phyloP scores from a whole-genome alignment of 352 stramenopile genomes.

The Phytophthora pseudosyringae region DNA sequence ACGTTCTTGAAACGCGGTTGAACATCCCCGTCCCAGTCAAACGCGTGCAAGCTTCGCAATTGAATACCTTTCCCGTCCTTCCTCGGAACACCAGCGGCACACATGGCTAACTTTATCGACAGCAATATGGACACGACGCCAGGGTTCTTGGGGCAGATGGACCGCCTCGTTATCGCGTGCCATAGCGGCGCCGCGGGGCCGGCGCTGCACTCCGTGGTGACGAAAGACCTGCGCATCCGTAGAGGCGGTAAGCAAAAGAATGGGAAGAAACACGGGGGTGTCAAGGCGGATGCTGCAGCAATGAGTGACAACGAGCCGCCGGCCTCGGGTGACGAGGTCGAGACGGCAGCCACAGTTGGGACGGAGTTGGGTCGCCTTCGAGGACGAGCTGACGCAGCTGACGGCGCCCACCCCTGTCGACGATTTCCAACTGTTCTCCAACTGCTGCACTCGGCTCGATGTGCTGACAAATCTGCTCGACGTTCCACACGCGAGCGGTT shows the following conservation, averaged over 20 bases:
- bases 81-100: too few relatives aligned
- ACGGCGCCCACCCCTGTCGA: too few relatives aligned
- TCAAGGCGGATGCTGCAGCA: not conserved
- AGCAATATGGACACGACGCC: slow-evolving; percentile 61
- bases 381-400: too few relatives aligned
- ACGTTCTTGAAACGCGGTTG: not conserved
- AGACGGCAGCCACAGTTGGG: slow-evolving; percentile 1
- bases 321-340: not conserved
- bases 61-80: not conserved
- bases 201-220: slow-evolving; percentile 47
- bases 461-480: too few relatives aligned
- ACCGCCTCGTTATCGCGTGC: slow-evolving; percentile 69
- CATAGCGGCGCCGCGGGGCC: slow-evolving; percentile 51
- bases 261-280: not conserved
- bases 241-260: not conserved
- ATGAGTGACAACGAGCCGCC: not conserved
- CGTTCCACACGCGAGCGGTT: too few relatives aligned
- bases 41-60: too few relatives aligned
- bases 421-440: too few relatives aligned
- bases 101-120: slow-evolving; percentile 56
- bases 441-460: too few relatives aligned
- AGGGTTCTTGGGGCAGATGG: slow-evolving; percentile 73
- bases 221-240: slow-evolving; percentile 53
- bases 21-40: too few relatives aligned
- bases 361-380: too few relatives aligned